Evolutionary conservation across 805 yeast species (phyloP), one percentile per base, ranked within the genome.

Genomic region (Saturnispora zaruensis): DNA sequence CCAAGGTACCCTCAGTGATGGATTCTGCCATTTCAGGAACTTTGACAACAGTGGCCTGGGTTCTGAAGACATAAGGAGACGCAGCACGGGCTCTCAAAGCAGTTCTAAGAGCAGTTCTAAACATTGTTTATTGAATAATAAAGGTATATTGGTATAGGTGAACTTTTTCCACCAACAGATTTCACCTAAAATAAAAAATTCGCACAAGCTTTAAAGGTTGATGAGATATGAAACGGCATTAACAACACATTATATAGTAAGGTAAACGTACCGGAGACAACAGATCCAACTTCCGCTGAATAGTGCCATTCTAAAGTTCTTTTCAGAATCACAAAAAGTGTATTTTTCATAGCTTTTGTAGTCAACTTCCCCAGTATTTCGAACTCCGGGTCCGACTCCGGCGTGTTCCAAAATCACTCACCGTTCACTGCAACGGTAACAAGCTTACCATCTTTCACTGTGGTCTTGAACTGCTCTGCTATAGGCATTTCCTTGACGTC

Each of bases 1-100:
- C 74, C 57, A 93, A 77, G 45, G 98, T 87, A 66, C 99, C 99
- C 70, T 93, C 99, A 40, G 96, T 87, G 64, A 93, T 84, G 46
- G 97, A 90, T 72, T 93, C 99, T 41, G 99, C 98, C 97, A 93
- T 89, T 57, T 87, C 95, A 45, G 99, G 99, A 21, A 93, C 98
- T 68, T 89, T 87, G 48, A 91, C 95, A 45, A 67, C 63, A 26
- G 69, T 70, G 2, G 74, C 59, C 48, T 66, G 60, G 33, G 57
- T 63, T 56, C 74, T 64, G 25, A 51, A 54, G 48, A 57, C 50
- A 26, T 30, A 18, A 9, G 34, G 41, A 18, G 50, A 28, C 16
- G 44, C 38, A 16, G 34, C 20, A 24, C 45, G 43, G 38, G 48
- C 46, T 40, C 46, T 45, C 14, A 48, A 48, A n/a, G 43, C 43